These are phyloP conservation scores for Eucalyptus polyanthemos DNA, from an alignment of 345 rosid species.

Conservation along the genomic window DNA sequence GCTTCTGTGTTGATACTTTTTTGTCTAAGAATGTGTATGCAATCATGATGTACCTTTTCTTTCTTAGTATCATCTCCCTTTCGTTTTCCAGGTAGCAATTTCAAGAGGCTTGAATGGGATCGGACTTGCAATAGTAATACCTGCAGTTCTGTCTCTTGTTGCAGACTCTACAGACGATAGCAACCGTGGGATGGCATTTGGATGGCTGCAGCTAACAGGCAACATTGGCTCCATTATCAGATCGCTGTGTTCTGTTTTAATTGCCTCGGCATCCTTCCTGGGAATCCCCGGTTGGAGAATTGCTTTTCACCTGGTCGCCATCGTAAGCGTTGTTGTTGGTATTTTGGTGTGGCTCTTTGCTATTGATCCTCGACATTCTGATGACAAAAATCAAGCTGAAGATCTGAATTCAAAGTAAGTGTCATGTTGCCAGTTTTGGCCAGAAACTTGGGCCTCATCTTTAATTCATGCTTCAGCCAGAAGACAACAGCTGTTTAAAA, in stretches of 20 bases:
- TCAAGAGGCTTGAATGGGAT: slow-evolving; percentile 83
- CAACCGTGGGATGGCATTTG: slow-evolving; percentile 69
- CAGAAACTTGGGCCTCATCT: not conserved
- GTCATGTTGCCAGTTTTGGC: not conserved
- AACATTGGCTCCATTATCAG: slow-evolving; percentile 56
- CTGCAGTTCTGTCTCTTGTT: slow-evolving; percentile 73
- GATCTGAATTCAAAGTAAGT: slow-evolving; percentile 36
- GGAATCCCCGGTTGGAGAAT: slow-evolving; percentile 74
- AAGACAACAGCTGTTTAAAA: not conserved
- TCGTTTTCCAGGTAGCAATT: slow-evolving; percentile 42
- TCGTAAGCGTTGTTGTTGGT: slow-evolving; percentile 53
- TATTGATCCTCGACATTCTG: slow-evolving; percentile 38
- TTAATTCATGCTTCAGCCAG: not conserved
- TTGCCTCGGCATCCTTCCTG: slow-evolving; percentile 58
- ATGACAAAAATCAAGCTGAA: not conserved
- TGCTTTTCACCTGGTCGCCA: slow-evolving; percentile 50
- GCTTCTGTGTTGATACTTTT: no score
- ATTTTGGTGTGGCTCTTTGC: slow-evolving; percentile 45
- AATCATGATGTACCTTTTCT: no score
- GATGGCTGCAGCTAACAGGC: slow-evolving; percentile 62
- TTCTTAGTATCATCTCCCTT: not conserved
- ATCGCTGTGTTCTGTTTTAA: slow-evolving; percentile 34
- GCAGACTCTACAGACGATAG: slow-evolving; percentile 68
- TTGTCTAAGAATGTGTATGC: no score
- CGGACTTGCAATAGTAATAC: slow-evolving; percentile 65